phyloP scores from a whole-genome alignment of 495 filamentous ascomycete genomes.

The Diplogelasinospora grovesii region DNA sequence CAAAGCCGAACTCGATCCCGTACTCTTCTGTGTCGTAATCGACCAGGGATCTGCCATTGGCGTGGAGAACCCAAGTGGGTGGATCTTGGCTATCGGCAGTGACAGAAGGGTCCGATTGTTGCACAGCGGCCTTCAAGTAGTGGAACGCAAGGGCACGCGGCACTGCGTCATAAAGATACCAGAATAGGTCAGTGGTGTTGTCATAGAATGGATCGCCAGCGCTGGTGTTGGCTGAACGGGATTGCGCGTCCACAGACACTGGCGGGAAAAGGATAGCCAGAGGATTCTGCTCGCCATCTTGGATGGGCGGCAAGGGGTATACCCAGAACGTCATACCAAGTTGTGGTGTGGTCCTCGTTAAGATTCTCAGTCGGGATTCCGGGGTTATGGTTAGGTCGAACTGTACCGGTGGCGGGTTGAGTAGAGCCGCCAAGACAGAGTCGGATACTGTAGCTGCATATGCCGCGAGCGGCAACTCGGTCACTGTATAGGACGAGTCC shows the following conservation, averaged over 20 bases:
- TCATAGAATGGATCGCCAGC: conserved; percentile 15
- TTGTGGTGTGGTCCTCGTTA: conserved; percentile 19
- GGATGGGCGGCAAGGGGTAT: conserved; percentile 20
- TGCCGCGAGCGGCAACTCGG: conserved; percentile 13
- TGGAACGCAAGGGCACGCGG: conserved; percentile 18
- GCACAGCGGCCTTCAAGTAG: conserved; percentile 4
- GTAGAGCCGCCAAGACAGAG: conserved; percentile 13
- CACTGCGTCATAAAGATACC: conserved; percentile 19
- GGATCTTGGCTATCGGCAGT: not conserved
- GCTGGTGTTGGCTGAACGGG: not conserved
- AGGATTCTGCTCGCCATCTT: conserved; percentile 10
- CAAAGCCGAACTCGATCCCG: conserved; percentile 17
- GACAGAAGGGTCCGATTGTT: not conserved
- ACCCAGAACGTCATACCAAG: conserved; percentile 27
- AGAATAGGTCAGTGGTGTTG: conserved; percentile 10
- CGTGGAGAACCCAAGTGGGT: conserved; percentile 9
- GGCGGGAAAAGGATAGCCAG: conserved; percentile 13
- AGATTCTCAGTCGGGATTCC: conserved; percentile 24
- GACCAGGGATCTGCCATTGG: conserved; percentile 11
- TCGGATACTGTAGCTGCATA: conserved; percentile 9
- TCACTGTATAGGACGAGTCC: conserved; percentile 17
- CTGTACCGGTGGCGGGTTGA: conserved; percentile 20
- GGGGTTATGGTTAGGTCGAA: conserved; percentile 38
- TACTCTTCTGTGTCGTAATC: conserved; percentile 10
- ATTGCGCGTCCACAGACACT: not conserved